A percentile compares a stretch with the other conserved stretches of the same genome.
Conservation (phyloP, 2,329 filamentous ascomycete species). For the Monosporascus sp. region DNA sequence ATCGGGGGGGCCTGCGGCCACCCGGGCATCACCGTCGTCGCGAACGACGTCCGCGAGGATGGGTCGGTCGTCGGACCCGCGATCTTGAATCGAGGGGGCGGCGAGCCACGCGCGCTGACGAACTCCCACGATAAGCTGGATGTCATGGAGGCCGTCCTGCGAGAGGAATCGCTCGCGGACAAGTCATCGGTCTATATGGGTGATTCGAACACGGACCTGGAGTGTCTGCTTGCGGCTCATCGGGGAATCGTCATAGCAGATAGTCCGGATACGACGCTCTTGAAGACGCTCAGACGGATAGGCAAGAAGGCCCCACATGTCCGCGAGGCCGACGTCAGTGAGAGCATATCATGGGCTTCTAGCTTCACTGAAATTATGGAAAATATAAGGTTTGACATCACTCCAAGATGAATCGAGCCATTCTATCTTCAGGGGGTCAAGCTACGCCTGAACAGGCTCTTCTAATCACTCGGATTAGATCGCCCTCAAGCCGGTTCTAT, state of each 20-base stretch:
- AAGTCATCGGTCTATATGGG: constrained; percentile 47
- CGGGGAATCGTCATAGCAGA: constrained; percentile 42
- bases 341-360: constrained; percentile 22
- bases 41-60: constrained; percentile 36
- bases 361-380: constrained; percentile 23
- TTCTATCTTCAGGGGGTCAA: background rate
- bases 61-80: constrained; percentile 38
- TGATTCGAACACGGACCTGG: constrained; percentile 52
- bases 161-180: constrained; percentile 9
- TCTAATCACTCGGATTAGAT: no score
- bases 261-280: constrained; percentile 22
- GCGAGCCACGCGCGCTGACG: constrained; percentile 24
- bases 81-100: constrained; percentile 14
- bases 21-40: constrained; percentile 29
- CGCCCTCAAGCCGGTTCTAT: no score
- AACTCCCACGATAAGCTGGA: constrained; percentile 43
- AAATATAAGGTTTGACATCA: constrained; percentile 5
- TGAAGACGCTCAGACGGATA: constrained; percentile 24
- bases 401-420: background rate
- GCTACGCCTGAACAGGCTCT: background rate
- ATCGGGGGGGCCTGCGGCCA: constrained; percentile 37
- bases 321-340: constrained; percentile 16
- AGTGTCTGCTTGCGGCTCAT: constrained; percentile 40
- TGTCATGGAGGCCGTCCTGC: constrained; percentile 29
- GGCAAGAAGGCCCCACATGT: constrained; percentile 25